Evolutionary conservation across 2,329 filamentous ascomycete species (phyloP).

Genomic region (Colletotrichum cereale): DNA sequence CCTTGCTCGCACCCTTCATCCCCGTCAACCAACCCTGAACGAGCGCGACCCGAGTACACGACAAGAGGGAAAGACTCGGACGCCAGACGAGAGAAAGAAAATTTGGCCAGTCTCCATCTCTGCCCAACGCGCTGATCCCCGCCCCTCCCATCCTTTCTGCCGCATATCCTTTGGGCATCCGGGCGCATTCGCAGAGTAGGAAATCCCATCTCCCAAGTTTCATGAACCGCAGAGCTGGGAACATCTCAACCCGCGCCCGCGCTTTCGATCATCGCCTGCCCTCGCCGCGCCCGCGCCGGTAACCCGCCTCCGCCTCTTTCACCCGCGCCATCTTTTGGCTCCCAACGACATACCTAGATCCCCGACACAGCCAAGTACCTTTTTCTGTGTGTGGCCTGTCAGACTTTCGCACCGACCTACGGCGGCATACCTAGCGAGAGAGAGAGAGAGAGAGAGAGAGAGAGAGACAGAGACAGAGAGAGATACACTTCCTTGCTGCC

Average conservation of each 20-base stretch:
- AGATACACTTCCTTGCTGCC: slow-evolving; percentile 6
- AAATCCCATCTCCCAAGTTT: slow-evolving; percentile 39
- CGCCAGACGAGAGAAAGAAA: background rate
- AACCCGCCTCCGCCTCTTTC: slow-evolving; percentile 7
- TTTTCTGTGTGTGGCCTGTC: slow-evolving; percentile 24
- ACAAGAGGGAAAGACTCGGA: background rate
- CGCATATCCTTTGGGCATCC: slow-evolving; percentile 39
- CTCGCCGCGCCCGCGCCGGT: slow-evolving; percentile 24
- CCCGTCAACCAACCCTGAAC: slow-evolving; percentile 34
- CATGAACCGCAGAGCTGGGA: slow-evolving; percentile 41
- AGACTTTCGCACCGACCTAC: slow-evolving; percentile 39
- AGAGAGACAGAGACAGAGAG: background rate
- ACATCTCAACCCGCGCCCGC: slow-evolving; percentile 32
- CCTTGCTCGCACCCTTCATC: slow-evolving; percentile 44
- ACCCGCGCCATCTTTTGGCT: background rate
- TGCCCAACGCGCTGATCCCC: slow-evolving; percentile 54
- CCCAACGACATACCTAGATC: slow-evolving; percentile 10
- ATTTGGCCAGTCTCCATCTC: slow-evolving; percentile 43
- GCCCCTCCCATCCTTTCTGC: slow-evolving; percentile 41
- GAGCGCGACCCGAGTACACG: slow-evolving; percentile 20
- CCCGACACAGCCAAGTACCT: slow-evolving; percentile 13
- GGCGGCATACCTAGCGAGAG: background rate
- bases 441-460: background rate
- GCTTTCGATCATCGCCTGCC: background rate
- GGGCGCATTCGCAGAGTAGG: slow-evolving; percentile 33